Evolutionary conservation across 1,284 basidiomycete genomes (phyloP), one percentile per base, ranked within the genome.

Genomic region (Heterobasidion occidentale): DNA sequence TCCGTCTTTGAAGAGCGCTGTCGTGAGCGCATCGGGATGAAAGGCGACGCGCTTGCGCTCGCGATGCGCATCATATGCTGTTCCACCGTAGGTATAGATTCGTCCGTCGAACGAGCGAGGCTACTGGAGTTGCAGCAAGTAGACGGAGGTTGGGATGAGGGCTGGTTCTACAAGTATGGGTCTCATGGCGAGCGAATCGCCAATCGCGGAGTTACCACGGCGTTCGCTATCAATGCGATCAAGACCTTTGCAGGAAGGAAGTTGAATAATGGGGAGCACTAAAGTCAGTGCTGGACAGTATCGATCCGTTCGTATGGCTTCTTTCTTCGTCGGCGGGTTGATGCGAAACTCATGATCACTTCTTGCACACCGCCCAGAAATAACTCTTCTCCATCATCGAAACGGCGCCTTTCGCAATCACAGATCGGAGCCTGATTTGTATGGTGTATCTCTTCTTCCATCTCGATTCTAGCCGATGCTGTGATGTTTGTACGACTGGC

Each of bases 111-210:
- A 62, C 56, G 76, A 15, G 67, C 70, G 14, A 61, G 64, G 20
- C 70, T 81, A 9, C 68, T 78, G 5, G 64, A 70, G 9, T 60
- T 76, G 46, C 78, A 81, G 60, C 67, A 67, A 55, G 74, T 75
- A 58, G 78, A 80, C 59, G 79, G 79, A 15, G 73, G 74, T 3
- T 81, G 78, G 77, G 72, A 70, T 36, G 66, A 68, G 9, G 72
- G 78, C 5, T 78, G 75, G 74, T 67, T 79, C 27, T 81, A 78
- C 67, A 77, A 73, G 63, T 78, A 75, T 56, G 76, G 75, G 2
- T 70, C 71, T 1, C 72, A 75, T 0, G 75, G 73, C 0, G 63
- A 77, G 42, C 70, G 66, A 45, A 75, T 80, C 36, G 74, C 76
- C 1, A 80, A 80, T 63, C 71, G 74, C 33, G 78, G 78, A 3